These are phyloP conservation scores for Arthroderma uncinatum DNA, from an alignment of 2,329 filamentous ascomycete genomes.

Conservation along the genomic window DNA sequence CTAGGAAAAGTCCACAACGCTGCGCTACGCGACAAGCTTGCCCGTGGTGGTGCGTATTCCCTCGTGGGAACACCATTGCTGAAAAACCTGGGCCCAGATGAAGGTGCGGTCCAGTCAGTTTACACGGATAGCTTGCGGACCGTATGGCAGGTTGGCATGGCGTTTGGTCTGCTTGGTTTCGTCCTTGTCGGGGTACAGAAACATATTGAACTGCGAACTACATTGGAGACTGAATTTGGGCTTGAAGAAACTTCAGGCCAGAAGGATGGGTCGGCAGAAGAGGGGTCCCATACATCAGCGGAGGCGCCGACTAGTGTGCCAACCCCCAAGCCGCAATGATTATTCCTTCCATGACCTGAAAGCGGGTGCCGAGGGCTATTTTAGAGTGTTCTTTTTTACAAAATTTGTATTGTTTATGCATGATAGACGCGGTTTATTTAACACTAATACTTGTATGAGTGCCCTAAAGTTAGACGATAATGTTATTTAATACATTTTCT, in stretches of 20 bases:
- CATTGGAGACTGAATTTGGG: slow-evolving; percentile 12
- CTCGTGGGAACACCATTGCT: neutral
- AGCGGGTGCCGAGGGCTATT: neutral
- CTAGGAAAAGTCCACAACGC: neutral
- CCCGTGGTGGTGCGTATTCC: neutral
- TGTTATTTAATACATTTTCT: neutral
- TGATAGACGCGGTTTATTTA: neutral
- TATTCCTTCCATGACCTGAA: neutral
- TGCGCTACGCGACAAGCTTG: neutral
- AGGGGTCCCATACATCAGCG: neutral
- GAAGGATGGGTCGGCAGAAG: neutral
- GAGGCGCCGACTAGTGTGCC: neutral
- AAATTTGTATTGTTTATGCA: neutral
- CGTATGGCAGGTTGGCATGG: slow-evolving; percentile 3
- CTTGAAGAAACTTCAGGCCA: neutral
- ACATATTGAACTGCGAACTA: slow-evolving; percentile 5
- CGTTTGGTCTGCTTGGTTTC: slow-evolving; percentile 9
- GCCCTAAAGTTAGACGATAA: neutral
- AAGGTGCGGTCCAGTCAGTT: neutral
- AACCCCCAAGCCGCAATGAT: neutral
- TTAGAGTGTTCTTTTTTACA: neutral
- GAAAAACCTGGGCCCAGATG: neutral
- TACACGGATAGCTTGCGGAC: slow-evolving; percentile 7
- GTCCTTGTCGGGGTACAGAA: slow-evolving; percentile 4
- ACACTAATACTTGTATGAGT: neutral